These are phyloP conservation scores for Aschersonia sp. DNA, from an alignment of 2,329 filamentous ascomycete species.

Conservation along the genomic window DNA sequence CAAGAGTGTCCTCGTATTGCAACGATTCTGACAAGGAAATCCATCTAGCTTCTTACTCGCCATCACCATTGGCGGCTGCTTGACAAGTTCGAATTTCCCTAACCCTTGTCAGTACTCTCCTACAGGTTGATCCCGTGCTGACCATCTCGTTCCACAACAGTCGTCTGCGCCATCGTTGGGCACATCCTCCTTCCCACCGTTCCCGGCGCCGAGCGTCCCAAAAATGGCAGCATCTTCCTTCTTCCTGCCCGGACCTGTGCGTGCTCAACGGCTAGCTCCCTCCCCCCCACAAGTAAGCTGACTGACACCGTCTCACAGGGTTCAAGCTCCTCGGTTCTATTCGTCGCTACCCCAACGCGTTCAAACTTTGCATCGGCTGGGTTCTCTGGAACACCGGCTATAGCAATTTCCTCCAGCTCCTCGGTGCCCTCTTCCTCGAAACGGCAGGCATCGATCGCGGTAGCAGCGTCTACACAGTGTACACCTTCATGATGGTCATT, in stretches of 20 bases:
- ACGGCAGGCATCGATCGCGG: conserved; percentile 7
- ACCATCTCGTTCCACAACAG: neutral
- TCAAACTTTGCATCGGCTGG: conserved; percentile 9
- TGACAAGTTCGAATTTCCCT: conserved; percentile 5
- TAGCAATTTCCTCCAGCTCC: conserved; percentile 7
- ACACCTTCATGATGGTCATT: conserved; percentile 7
- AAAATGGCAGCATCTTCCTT: conserved; percentile 5
- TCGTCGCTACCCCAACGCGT: conserved; percentile 8
- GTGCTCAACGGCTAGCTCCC: neutral
- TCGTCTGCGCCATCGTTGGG: conserved; percentile 5
- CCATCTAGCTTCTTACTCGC: conserved; percentile 6
- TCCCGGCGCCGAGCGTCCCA: conserved; percentile 5
- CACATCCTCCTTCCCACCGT: conserved; percentile 7
- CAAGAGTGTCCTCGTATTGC: neutral
- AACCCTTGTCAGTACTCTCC: no score
- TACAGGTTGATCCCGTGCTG: neutral
- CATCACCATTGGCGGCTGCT: conserved; percentile 7
- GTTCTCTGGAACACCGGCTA: conserved; percentile 9
- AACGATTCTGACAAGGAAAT: neutral
- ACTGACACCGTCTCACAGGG: conserved; percentile 1
- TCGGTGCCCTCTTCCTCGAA: conserved; percentile 8
- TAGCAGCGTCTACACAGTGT: conserved; percentile 7
- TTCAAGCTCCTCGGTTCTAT: conserved; percentile 7
- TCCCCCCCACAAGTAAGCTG: neutral
- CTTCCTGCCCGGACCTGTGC: conserved; percentile 7